Evolutionary conservation across 2,329 filamentous ascomycete genomes (phyloP), one percentile per base, ranked within the genome.

Genomic region (Pseudogymnoascus sp.): DNA sequence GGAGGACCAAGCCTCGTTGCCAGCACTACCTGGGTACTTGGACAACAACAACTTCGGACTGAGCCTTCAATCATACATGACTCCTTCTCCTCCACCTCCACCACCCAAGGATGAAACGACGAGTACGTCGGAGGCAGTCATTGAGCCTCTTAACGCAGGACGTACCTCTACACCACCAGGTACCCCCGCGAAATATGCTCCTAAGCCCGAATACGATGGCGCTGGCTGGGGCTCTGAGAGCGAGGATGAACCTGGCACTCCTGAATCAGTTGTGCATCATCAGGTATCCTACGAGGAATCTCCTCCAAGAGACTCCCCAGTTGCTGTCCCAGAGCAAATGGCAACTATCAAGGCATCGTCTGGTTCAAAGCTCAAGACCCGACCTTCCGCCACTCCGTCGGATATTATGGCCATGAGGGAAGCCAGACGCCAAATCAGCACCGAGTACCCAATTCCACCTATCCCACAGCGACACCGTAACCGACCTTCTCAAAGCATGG

Each of bases 241-340:
- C 57, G 80, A 77, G 60, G 78, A 81, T 1, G 86, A 88, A 64
- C 84, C 85, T 8, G 83, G 85, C 34, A 95, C 91, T 6, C 92
- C 93, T 12, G 89, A 91, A 58, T 97, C 93, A 6, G 92, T 97
- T 20, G 93, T 97, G 65, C 89, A 90, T 64, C 89, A 92, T 69
- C 84, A 86, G 2, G 73, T 90, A 57, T 67, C 68, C 8, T 67
- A 67, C 47, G 74, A 75, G 28, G 65, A 66, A 39, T 66, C 68
- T 16, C 67, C 71, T 57, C 59, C 69, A 32, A 64, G 67, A 14
- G 71, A 72, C 6, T 83, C 84, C 0, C 84, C 85, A 1, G 79
- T 79, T 35, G 84, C 79, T 35, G 84, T 97, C 62, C 91, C 93
- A 1, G 91, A 96, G 68, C 84, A 86, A 54, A 77, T 90, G 57